Conservation (phyloP, 805 yeast species). For the Wickerhamomyces rabaulensis region DNA sequence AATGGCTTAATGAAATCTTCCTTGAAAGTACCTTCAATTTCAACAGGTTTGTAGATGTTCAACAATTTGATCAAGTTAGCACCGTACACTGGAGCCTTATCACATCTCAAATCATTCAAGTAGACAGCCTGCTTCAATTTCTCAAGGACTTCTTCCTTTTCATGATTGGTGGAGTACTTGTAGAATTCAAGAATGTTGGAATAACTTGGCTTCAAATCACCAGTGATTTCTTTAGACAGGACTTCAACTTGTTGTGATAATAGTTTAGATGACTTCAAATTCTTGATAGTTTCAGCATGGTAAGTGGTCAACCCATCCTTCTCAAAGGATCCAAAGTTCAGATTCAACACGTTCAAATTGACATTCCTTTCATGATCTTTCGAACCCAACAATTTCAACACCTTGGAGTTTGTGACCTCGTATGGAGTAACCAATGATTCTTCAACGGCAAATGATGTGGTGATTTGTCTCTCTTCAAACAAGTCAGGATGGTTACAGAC, state of each 20-base stretch:
- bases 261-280: conserved; percentile 41
- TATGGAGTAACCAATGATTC: conserved; percentile 53
- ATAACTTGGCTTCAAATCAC: conserved; percentile 24
- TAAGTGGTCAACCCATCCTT: conserved; percentile 34
- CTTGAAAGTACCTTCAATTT: conserved; percentile 6
- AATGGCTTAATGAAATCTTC: conserved; percentile 38
- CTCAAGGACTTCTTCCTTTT: conserved; percentile 47
- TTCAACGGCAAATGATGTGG: conserved; percentile 80
- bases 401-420: conserved; percentile 33
- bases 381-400: conserved; percentile 29
- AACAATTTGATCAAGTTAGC: conserved; percentile 44
- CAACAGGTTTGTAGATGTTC: conserved; percentile 28
- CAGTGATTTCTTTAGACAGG: conserved; percentile 32
- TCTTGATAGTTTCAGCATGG: conserved; percentile 37
- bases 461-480: conserved; percentile 92
- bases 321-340: conserved; percentile 47
- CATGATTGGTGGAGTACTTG: conserved; percentile 45
- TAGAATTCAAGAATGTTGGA: conserved; percentile 51
- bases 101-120: conserved; percentile 61
- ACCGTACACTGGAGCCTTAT: conserved; percentile 64
- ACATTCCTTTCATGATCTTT: conserved; percentile 27
- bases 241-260: conserved; percentile 40
- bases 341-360: conserved; percentile 54
- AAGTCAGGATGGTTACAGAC: conserved; percentile 96
- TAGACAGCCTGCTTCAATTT: conserved; percentile 52